Conservation (phyloP, 2,329 filamentous ascomycete species). For the Myriosclerotinia duriaeana region DNA sequence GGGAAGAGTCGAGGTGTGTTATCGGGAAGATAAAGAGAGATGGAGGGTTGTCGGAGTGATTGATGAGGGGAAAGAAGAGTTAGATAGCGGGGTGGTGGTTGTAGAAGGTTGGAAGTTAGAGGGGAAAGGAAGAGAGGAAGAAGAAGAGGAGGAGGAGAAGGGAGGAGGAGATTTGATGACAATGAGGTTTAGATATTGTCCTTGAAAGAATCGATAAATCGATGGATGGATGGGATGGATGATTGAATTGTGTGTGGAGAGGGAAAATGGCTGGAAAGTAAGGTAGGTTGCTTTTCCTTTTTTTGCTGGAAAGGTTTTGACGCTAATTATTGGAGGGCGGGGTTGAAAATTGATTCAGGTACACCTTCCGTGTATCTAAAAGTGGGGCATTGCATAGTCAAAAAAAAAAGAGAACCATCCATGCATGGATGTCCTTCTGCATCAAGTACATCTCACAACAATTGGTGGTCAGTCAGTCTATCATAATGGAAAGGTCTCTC, state of each 20-base stretch:
- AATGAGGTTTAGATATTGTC: conserved; percentile 19
- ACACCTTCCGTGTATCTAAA: conserved; percentile 9
- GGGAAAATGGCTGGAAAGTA: conserved; percentile 15
- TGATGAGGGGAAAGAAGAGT: conserved; percentile 22
- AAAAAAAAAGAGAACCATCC: too few relatives aligned
- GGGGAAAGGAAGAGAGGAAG: conserved; percentile 27
- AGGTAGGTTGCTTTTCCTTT: conserved; percentile 15
- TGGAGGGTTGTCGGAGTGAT: conserved; percentile 11
- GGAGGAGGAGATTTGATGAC: conserved; percentile 25
- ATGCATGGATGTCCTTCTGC: neutral
- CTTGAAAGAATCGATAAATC: conserved; percentile 14
- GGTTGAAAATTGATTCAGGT: neutral
- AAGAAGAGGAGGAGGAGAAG: conserved; percentile 28
- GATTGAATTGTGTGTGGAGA: neutral
- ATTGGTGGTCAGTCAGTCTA: too few relatives aligned
- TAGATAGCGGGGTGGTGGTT: conserved; percentile 11
- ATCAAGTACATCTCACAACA: neutral
- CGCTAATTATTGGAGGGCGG: conserved; percentile 17
- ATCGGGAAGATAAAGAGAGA: conserved; percentile 23
- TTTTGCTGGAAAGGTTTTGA: conserved; percentile 21
- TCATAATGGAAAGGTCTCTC: neutral
- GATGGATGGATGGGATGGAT: neutral
- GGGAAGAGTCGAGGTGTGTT: conserved; percentile 2
- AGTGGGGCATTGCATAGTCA: neutral
- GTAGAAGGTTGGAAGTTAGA: conserved; percentile 27